A percentile compares a stretch with the other conserved stretches of the same genome.
Evolutionary conservation across 2,329 filamentous ascomycete genomes (phyloP).

Genomic region (Colletotrichum sp.): DNA sequence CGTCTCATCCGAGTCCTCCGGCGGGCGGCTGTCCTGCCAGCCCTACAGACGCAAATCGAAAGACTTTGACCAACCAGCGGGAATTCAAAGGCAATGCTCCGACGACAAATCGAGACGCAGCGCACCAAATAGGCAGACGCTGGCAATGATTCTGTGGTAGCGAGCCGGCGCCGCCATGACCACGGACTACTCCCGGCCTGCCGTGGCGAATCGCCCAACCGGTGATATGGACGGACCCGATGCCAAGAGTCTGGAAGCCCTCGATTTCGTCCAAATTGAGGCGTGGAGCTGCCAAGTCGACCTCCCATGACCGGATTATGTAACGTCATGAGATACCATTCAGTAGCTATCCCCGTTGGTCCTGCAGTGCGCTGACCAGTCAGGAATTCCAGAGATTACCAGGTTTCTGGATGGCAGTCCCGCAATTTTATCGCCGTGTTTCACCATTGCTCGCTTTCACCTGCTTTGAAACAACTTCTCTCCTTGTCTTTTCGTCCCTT

Average conservation of each 20-base stretch:
- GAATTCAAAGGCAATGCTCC: neutral
- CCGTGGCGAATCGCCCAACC: neutral
- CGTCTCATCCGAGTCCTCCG: neutral
- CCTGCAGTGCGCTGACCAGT: neutral
- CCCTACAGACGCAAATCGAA: neutral
- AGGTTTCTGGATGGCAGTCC: conserved; percentile 3
- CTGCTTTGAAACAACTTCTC: neutral
- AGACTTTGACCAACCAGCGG: neutral
- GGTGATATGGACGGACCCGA: neutral
- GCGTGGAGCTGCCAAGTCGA: neutral
- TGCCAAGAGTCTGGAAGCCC: neutral
- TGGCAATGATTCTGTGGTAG: neutral
- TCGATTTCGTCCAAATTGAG: neutral
- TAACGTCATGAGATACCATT: neutral
- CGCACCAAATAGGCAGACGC: neutral
- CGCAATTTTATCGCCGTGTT: neutral
- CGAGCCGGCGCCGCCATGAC: neutral
- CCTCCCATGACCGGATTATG: neutral
- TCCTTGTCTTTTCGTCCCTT: neutral
- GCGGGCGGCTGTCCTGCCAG: neutral
- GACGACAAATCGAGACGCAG: neutral
- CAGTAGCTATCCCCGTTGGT: neutral
- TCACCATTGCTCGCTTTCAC: conserved; percentile 1
- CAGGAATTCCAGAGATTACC: neutral
- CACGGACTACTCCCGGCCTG: neutral